These are phyloP conservation scores for Sporisorium sorghi DNA, from an alignment of 1,284 basidiomycete genomes.

Conservation along the genomic window DNA sequence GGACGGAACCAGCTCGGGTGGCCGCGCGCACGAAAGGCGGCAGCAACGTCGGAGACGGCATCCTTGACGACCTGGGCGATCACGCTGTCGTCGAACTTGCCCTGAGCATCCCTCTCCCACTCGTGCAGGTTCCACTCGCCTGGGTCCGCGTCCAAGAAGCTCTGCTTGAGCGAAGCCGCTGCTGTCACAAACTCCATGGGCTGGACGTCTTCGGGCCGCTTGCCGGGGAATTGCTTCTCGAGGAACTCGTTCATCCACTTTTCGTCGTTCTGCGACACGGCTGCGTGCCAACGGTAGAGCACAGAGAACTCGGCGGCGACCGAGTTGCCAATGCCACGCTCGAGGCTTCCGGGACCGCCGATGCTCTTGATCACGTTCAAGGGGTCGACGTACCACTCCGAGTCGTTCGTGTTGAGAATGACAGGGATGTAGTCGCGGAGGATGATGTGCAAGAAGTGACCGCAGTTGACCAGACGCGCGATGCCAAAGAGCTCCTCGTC, in stretches of 20 bases:
- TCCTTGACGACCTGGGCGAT: slow-evolving; percentile 73
- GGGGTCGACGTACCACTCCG: slow-evolving; percentile 57
- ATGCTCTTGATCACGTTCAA: slow-evolving; percentile 51
- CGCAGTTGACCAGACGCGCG: slow-evolving; percentile 51
- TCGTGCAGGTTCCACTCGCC: slow-evolving; percentile 76
- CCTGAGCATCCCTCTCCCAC: slow-evolving; percentile 76
- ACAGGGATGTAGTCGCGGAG: slow-evolving; percentile 60
- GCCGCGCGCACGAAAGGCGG: slow-evolving; percentile 81
- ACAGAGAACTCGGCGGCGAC: slow-evolving; percentile 58
- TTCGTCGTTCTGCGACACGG: slow-evolving; percentile 54
- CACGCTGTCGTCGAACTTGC: slow-evolving; percentile 78
- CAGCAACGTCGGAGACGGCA: slow-evolving; percentile 75
- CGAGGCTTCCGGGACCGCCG: slow-evolving; percentile 36
- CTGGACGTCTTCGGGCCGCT: slow-evolving; percentile 72
- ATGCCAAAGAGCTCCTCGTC: slow-evolving; percentile 59
- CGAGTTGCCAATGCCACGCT: slow-evolving; percentile 56
- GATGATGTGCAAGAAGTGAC: slow-evolving; percentile 50
- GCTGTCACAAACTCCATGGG: slow-evolving; percentile 75
- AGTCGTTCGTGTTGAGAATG: slow-evolving; percentile 60
- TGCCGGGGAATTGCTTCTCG: slow-evolving; percentile 36
- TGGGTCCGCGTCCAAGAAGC: slow-evolving; percentile 56
- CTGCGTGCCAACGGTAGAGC: slow-evolving; percentile 60
- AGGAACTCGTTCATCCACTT: slow-evolving; percentile 60
- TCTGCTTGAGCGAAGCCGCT: slow-evolving; percentile 64
- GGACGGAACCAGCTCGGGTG: slow-evolving; percentile 80